Base-by-base conservation (phyloP, 768 basidiomycete genomes). In the Ramaria rubella region DNA sequence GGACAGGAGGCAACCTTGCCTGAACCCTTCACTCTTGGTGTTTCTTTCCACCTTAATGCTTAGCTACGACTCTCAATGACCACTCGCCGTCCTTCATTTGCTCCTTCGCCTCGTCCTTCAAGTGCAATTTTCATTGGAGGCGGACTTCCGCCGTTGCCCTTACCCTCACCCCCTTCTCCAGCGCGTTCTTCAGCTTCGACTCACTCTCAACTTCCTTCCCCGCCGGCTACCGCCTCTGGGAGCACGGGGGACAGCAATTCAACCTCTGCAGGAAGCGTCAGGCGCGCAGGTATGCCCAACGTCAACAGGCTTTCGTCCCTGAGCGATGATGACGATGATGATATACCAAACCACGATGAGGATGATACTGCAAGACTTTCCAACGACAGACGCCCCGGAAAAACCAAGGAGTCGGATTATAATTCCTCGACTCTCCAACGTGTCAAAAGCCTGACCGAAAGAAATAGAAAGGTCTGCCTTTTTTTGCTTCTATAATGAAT, bases 141-240 rank as follows among this genome's bases (percentile, higher is more conserved):
- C 24, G 46, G 49, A 79, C 80, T 60, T 62, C 70, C 58, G 44
- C 38, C 17, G n/a, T 45, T 69, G 73, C 63, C 66, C 73, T 51
- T 72, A 73, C 38, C 61, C 63, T 45, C 62, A 62, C 23, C 61
- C 51, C 40, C 68, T 61, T 62, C 70, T 62, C 71, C 70, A 48
- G 75, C 75, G 31, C 71, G 75, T 11, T 74, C 72, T 23, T 70
- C 76, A 31, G 73, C 75, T 57, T 76, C 82, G 4, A 67, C 64
- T 60, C 72, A 75, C 56, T 87, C 86, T 5, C 88, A 89, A 5
- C 68, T 91, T 5, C 89, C 90, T 1, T 90, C 87, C 23, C 90
- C 90, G 0, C 90, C 90, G 42, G 88, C 87, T 26, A 88, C 90
- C 19, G 90, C 90, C 65, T 90, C 88, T 67, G 86, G 86, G 34